Conservation (phyloP, 1,284 basidiomycete species). For the Marasmius tenuissimus region DNA sequence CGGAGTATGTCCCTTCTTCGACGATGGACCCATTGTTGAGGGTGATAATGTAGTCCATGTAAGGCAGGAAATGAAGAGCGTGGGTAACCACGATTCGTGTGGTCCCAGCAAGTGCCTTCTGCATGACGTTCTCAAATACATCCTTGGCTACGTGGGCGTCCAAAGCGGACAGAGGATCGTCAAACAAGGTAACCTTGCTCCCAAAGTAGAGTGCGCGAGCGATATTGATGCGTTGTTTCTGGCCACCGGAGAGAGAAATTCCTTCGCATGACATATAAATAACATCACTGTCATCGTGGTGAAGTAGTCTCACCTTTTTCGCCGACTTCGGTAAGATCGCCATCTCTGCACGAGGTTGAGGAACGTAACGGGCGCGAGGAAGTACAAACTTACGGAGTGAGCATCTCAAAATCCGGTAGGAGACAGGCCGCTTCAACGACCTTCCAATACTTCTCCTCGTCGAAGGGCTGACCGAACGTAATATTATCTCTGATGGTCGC, state of each 20-base stretch:
- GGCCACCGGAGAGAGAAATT: slow-evolving; percentile 80
- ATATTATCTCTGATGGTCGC: slow-evolving; percentile 81
- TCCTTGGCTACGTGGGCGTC: slow-evolving; percentile 88
- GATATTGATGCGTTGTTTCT: slow-evolving; percentile 76
- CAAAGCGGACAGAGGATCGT: slow-evolving; percentile 76
- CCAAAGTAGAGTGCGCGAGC: slow-evolving; percentile 85
- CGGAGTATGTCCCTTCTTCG: slow-evolving; percentile 75
- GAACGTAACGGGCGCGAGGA: not conserved
- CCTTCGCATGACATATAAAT: slow-evolving; percentile 36
- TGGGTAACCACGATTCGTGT: slow-evolving; percentile 86
- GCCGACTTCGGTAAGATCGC: slow-evolving; percentile 87
- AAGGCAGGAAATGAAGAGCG: slow-evolving; percentile 77
- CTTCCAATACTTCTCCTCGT: slow-evolving; percentile 77
- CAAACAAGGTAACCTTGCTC: slow-evolving; percentile 60
- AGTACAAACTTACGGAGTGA: slow-evolving; percentile 39
- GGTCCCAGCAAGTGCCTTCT: slow-evolving; percentile 58
- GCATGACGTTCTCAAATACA: slow-evolving; percentile 83
- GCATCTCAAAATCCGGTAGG: slow-evolving; percentile 75
- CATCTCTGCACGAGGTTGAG: slow-evolving; percentile 36
- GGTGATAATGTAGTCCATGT: slow-evolving; percentile 77
- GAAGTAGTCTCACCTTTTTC: slow-evolving; percentile 53
- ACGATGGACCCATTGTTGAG: slow-evolving; percentile 70
- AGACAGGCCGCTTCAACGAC: slow-evolving; percentile 78
- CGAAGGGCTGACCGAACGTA: slow-evolving; percentile 79
- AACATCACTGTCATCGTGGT: not conserved